Conservation (phyloP, 495 filamentous ascomycete genomes). For the Alectoria sarmentosa region DNA sequence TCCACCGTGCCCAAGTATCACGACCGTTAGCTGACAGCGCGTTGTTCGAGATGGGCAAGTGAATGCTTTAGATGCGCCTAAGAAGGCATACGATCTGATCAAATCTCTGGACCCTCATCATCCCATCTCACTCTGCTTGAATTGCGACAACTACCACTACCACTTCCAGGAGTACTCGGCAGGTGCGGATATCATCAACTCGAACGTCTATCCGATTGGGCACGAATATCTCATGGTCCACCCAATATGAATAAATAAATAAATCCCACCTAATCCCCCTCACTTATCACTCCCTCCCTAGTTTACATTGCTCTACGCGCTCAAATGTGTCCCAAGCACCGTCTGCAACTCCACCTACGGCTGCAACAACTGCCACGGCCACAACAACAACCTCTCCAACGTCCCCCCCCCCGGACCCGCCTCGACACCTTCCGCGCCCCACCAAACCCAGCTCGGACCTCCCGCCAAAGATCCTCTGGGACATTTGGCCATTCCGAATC, state of each 20-base stretch:
- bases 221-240: slow-evolving; percentile 44
- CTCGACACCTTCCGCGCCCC: slow-evolving; percentile 43
- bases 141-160: slow-evolving; percentile 67
- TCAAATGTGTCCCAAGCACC: slow-evolving; percentile 37
- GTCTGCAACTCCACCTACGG: slow-evolving; percentile 59
- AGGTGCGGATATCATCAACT: slow-evolving; percentile 59
- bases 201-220: slow-evolving; percentile 59
- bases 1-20: no score
- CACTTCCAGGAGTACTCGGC: slow-evolving; percentile 49
- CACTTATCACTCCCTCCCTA: neutral
- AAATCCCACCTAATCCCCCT: no score
- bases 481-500: slow-evolving; percentile 57
- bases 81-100: slow-evolving; percentile 40
- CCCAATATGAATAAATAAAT: slow-evolving; percentile 32
- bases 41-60: slow-evolving; percentile 49
- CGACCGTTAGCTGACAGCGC: neutral
- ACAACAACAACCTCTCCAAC: slow-evolving; percentile 42
- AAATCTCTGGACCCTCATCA: slow-evolving; percentile 59
- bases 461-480: slow-evolving; percentile 48
- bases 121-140: slow-evolving; percentile 57
- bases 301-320: neutral
- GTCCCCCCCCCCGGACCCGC: slow-evolving; percentile 45
- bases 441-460: slow-evolving; percentile 36
- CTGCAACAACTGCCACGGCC: slow-evolving; percentile 56
- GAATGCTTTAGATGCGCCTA: slow-evolving; percentile 46